Evolutionary conservation across 257 asterid species (phyloP).

Genomic region (Fraxinus americana): DNA sequence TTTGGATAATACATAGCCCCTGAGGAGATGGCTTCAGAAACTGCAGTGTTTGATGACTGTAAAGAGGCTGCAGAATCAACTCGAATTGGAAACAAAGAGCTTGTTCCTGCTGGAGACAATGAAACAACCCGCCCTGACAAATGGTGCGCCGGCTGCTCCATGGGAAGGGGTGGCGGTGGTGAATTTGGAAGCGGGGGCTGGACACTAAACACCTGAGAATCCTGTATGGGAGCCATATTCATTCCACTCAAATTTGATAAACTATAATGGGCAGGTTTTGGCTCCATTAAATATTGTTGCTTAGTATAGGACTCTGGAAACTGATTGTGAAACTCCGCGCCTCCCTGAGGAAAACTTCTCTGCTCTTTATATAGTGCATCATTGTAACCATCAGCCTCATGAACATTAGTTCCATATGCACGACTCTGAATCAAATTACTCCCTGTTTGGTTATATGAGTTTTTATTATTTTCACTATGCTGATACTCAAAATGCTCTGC

Average conservation of each 20-base stretch:
- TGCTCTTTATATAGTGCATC: constrained; percentile 33
- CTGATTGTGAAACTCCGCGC: constrained; percentile 26
- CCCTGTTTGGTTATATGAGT: constrained; percentile 31
- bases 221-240: constrained; percentile 26
- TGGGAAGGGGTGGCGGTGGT: constrained; percentile 75
- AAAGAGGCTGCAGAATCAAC: constrained; percentile 40
- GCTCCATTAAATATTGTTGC: constrained; percentile 37
- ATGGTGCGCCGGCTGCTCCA: constrained; percentile 46
- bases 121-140: constrained; percentile 39
- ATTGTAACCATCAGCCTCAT: constrained; percentile 32
- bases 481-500: constrained; percentile 29
- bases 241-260: constrained; percentile 24
- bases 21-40: constrained; percentile 41
- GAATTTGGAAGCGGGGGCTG: constrained; percentile 79
- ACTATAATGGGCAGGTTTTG: constrained; percentile 32
- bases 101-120: constrained; percentile 46
- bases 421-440: constrained; percentile 32
- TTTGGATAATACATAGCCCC: constrained; percentile 34
- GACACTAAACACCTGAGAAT: constrained; percentile 30
- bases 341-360: constrained; percentile 31
- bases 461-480: constrained; percentile 26
- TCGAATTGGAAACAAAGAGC: constrained; percentile 49
- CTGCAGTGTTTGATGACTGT: constrained; percentile 45
- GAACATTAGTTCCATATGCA: constrained; percentile 31
- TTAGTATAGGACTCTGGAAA: constrained; percentile 29